Percentiles rank a stretch among this genome's conserved stretches.
These are phyloP conservation scores for Metschnikowia colocasiae DNA, from an alignment of 805 yeast genomes.

Conservation along the genomic window DNA sequence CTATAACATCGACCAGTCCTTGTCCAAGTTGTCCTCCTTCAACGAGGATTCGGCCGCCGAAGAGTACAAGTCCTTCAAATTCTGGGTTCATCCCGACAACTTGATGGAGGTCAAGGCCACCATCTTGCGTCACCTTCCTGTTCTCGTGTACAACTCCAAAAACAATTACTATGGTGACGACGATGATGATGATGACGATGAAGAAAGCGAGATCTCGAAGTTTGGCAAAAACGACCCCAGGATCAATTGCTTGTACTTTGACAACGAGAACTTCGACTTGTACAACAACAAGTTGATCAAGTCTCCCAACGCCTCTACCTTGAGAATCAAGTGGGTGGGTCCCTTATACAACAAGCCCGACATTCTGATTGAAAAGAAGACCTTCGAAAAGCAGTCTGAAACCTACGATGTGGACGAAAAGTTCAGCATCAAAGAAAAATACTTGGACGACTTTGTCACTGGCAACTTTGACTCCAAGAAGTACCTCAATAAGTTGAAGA, in stretches of 20 bases:
- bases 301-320: constrained; percentile 63
- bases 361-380: constrained; percentile 75
- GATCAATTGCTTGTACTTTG: constrained; percentile 84
- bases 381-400: constrained; percentile 52
- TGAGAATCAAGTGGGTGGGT: constrained; percentile 91
- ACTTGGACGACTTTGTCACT: constrained; percentile 66
- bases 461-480: constrained; percentile 47
- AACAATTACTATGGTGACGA: constrained; percentile 49
- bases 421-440: constrained; percentile 73
- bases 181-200: constrained; percentile 47
- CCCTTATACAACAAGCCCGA: constrained; percentile 72
- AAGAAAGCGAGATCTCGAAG: constrained; percentile 19
- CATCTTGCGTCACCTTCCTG: constrained; percentile 89
- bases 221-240: constrained; percentile 49
- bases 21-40: constrained; percentile 48
- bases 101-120: constrained; percentile 97
- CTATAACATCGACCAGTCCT: constrained; percentile 46
- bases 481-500: constrained; percentile 57
- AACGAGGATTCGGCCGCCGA: constrained; percentile 36
- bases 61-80: constrained; percentile 64
- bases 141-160: constrained; percentile 61
- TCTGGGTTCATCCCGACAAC: constrained; percentile 97
- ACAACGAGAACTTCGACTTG: constrained; percentile 74
- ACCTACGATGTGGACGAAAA: constrained; percentile 59
- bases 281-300: constrained; percentile 82